phyloP scores from a whole-genome alignment of 495 filamentous ascomycete species.

The Trichoderma virens region DNA sequence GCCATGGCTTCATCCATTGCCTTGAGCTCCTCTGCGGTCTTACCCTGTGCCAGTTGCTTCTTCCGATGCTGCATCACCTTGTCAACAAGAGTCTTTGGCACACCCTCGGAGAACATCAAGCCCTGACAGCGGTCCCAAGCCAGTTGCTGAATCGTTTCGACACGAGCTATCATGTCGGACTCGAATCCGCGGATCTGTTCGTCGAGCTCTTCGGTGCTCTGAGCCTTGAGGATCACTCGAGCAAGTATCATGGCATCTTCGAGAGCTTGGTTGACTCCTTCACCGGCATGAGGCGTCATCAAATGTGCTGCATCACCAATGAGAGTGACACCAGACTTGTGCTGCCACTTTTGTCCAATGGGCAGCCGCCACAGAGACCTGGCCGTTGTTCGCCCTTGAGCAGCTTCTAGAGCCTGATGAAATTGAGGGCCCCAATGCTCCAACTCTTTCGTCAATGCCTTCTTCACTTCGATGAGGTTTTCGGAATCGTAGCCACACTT shows the following conservation, averaged over 20 bases:
- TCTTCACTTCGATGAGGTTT: slow-evolving; percentile 19
- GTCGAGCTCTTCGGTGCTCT: slow-evolving; percentile 20
- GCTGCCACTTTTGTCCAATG: slow-evolving; percentile 42
- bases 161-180: slow-evolving; percentile 26
- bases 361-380: slow-evolving; percentile 46
- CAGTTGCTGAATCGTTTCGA: slow-evolving; percentile 24
- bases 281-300: slow-evolving; percentile 55
- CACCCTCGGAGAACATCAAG: slow-evolving; percentile 22
- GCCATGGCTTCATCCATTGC: background rate
- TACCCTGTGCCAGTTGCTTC: background rate
- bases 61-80: slow-evolving; percentile 12
- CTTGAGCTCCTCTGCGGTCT: background rate
- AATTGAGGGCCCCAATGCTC: slow-evolving; percentile 24
- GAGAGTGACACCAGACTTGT: slow-evolving; percentile 40
- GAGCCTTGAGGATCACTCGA: slow-evolving; percentile 20
- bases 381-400: slow-evolving; percentile 17
- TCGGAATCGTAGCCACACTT: slow-evolving; percentile 27
- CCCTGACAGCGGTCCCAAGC: slow-evolving; percentile 22
- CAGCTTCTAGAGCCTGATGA: slow-evolving; percentile 21
- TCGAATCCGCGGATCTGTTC: slow-evolving; percentile 23
- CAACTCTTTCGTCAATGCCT: slow-evolving; percentile 21
- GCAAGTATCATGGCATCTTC: slow-evolving; percentile 49
- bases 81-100: slow-evolving; percentile 10
- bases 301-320: slow-evolving; percentile 58
- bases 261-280: slow-evolving; percentile 52